Conservation (phyloP, 257 asterid species). For the Ilex aquifolium region DNA sequence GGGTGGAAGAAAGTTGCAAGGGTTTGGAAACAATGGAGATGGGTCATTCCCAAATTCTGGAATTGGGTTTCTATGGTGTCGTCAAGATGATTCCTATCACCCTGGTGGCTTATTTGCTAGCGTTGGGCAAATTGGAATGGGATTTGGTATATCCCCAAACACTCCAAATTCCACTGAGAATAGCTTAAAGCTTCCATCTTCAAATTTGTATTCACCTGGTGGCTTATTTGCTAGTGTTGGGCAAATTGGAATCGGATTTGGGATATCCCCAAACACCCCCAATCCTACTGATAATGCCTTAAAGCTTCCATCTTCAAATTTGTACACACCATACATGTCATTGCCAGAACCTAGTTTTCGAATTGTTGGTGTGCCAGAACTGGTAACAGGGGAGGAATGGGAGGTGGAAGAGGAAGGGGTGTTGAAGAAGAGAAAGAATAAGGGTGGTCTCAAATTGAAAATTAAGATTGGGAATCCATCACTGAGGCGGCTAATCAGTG, state of each 20-base stretch:
- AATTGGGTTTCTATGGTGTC: background rate
- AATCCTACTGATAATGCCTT: background rate
- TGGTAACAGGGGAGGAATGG: background rate
- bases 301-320: background rate
- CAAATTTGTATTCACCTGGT: background rate
- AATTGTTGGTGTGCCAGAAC: background rate
- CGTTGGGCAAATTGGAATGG: background rate
- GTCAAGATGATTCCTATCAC: background rate
- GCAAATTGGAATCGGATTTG: background rate
- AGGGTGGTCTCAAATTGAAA: background rate
- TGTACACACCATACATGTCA: background rate
- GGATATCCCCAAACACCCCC: background rate
- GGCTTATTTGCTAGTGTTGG: background rate
- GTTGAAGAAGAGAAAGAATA: background rate
- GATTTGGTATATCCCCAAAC: background rate
- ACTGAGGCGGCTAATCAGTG: background rate
- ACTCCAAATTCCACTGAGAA: background rate
- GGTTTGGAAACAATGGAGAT: background rate
- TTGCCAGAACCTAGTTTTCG: background rate
- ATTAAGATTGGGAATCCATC: background rate
- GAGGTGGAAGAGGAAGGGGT: too few species aligned
- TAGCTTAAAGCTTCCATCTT: background rate
- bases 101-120: background rate
- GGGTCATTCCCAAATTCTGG: background rate
- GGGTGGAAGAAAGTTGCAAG: background rate